Conservation (phyloP, 345 rosid species). For the Bruguiera parviflora region DNA sequence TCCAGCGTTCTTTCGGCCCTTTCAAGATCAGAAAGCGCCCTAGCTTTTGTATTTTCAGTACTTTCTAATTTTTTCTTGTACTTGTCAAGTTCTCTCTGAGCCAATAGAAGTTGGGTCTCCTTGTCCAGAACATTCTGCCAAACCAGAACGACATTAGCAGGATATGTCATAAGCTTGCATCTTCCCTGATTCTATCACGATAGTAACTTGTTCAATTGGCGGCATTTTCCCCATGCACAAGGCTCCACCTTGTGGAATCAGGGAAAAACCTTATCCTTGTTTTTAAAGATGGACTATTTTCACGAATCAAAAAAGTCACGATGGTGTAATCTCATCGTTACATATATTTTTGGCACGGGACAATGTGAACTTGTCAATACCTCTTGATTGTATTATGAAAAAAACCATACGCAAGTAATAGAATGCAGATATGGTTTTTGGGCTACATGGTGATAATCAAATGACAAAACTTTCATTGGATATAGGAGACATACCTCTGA, state of each 20-base stretch:
- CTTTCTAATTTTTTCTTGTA: constrained; percentile 43
- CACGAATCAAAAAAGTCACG: too few species aligned
- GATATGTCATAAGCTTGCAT: neutral
- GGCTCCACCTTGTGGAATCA: too few species aligned
- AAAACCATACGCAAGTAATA: too few species aligned
- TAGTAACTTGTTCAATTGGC: too few species aligned
- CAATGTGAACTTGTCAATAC: too few species aligned
- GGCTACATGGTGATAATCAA: neutral
- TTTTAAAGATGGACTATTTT: too few species aligned
- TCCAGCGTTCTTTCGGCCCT: constrained; percentile 42
- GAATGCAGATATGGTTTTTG: neutral
- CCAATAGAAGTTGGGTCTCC: constrained; percentile 59
- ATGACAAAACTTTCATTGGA: neutral
- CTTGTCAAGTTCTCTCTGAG: constrained; percentile 39
- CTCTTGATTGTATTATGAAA: too few species aligned
- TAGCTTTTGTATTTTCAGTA: constrained; percentile 38
- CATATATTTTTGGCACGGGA: too few species aligned
- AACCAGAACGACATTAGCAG: neutral
- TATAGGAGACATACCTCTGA: constrained; percentile 32
- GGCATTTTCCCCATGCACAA: too few species aligned
- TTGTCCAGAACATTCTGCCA: constrained; percentile 42
- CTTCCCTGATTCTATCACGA: neutral
- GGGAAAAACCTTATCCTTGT: too few species aligned
- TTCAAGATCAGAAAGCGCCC: constrained; percentile 51
- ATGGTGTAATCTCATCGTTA: too few species aligned